Evolutionary conservation across 208 protist species (phyloP), one percentile per base, ranked within the genome.

Genomic region (Porcisia deanei): DNA sequence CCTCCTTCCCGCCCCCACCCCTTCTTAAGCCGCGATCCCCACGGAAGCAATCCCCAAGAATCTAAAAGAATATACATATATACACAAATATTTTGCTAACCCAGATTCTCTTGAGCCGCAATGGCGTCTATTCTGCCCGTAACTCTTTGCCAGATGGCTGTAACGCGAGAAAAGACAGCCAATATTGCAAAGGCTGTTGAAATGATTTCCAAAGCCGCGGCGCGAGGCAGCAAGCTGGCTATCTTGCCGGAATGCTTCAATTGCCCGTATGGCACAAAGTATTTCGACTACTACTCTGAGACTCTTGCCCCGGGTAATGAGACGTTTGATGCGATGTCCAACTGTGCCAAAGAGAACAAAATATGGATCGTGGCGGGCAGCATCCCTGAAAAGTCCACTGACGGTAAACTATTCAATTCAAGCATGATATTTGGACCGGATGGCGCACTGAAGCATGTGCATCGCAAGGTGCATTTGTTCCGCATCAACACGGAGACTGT

Each of bases 401-500:
- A 96, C 43, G 90, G 92, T 39, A 97, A 97, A 70, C 71, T 99
- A 2, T 99, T 96, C 86, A 99, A 99, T 79, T 97, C 95, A 9
- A 93, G 86, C 79, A 91, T 98, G 78, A 95, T 94, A 3, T 99
- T 98, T 84, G 85, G 89, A 53, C 88, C 95, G 3, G 75, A 98
- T 22, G 99, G 99, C 1, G 75, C 86, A 14, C 76, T 99, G 18
- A 72, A 96, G n/a, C 92, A 90, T 57, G 92, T 92, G 10, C 95
- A 98, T 64, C 79, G 96, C 20, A 99, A 99, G 80, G 85, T 99
- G 49, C 98, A 99, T 76, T 86, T 99, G 7, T 99, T 99, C 76
- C 92, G 98, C 66, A 98, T 99, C 59, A 96, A 99, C 79, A 97
- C 98, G 3, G 97, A 98, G 9, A 85, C 88, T 9, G 97, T 99